A percentile compares a stretch with the other conserved stretches of the same genome.
phyloP scores from a whole-genome alignment of 345 rosid genomes.

The Toxicodendron radicans region DNA sequence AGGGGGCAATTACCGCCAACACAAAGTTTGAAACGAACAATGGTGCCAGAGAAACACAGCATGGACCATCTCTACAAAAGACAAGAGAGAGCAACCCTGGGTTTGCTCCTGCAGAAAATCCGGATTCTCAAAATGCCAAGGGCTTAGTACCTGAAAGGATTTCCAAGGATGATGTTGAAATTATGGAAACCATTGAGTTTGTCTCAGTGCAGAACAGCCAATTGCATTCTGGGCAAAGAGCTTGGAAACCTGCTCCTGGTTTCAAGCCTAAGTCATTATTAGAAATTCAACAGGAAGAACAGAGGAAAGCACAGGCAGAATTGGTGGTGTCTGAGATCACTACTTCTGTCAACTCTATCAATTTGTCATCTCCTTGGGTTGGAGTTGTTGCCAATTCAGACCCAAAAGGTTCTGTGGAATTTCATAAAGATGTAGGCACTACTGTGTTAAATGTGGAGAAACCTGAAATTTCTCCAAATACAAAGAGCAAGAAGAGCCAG shows the following conservation, averaged over 20 bases:
- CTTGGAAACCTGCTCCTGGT: slow-evolving; percentile 99
- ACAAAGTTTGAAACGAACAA: slow-evolving; percentile 25
- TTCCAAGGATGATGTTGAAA: slow-evolving; percentile 35
- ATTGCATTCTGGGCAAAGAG: slow-evolving; percentile 47
- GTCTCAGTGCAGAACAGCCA: slow-evolving; percentile 33
- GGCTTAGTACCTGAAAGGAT: slow-evolving; percentile 27
- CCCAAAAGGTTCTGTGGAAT: slow-evolving; percentile 45
- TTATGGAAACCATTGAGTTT: slow-evolving; percentile 33
- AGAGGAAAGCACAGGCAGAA: slow-evolving; percentile 63
- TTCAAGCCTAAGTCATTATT: slow-evolving; percentile 87
- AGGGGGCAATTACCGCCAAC: slow-evolving; percentile 34
- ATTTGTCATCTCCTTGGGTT: slow-evolving; percentile 67
- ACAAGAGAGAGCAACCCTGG: slow-evolving; percentile 31
- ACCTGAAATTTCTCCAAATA: slow-evolving; percentile 41
- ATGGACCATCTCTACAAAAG: slow-evolving; percentile 29
- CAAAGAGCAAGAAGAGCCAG: slow-evolving; percentile 60
- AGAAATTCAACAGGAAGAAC: slow-evolving; percentile 97
- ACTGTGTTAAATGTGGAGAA: slow-evolving; percentile 38
- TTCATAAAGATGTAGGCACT: slow-evolving; percentile 36
- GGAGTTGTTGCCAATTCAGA: slow-evolving; percentile 68
- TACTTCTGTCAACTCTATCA: slow-evolving; percentile 39
- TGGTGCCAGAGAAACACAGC: slow-evolving; percentile 21
- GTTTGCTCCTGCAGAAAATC: slow-evolving; percentile 27
- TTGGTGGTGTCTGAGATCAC: slow-evolving; percentile 52
- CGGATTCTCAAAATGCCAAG: slow-evolving; percentile 36